A percentile compares a stretch with the other conserved stretches of the same genome.
These are phyloP conservation scores for Staphylotrichum longicolle DNA, from an alignment of 495 filamentous ascomycete genomes.

Conservation along the genomic window DNA sequence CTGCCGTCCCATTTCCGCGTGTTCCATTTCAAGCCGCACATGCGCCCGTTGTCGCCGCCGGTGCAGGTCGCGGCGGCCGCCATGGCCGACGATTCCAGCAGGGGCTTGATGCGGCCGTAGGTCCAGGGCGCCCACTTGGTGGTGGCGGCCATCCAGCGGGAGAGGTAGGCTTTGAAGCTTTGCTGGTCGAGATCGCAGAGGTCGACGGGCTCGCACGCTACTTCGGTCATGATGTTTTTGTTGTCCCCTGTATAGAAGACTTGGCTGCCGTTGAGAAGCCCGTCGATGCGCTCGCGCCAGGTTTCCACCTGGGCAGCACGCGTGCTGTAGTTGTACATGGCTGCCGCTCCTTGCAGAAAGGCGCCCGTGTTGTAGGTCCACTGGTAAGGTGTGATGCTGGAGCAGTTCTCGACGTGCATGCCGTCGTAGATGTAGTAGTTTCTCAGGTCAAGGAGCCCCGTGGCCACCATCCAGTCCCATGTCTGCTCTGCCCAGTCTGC, in stretches of 20 bases:
- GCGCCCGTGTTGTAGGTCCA: conserved; percentile 73
- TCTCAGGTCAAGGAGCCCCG: conserved; percentile 46
- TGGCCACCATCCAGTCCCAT: conserved; percentile 62
- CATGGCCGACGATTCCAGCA: conserved; percentile 59
- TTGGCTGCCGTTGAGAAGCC: conserved; percentile 49
- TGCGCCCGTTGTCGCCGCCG: conserved; percentile 55
- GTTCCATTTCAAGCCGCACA: conserved; percentile 73
- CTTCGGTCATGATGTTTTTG: conserved; percentile 61
- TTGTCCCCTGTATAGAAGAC: conserved; percentile 52
- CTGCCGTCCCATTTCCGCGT: conserved; percentile 53
- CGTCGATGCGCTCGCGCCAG: conserved; percentile 54
- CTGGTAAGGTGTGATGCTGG: conserved; percentile 48
- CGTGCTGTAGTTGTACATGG: conserved; percentile 62
- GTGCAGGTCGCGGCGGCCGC: conserved; percentile 67
- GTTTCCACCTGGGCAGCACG: conserved; percentile 40
- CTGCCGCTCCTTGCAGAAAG: conserved; percentile 66
- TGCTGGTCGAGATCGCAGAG: conserved; percentile 71
- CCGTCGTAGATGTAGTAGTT: conserved; percentile 62
- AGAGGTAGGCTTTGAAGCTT: conserved; percentile 76
- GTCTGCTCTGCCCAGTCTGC: conserved; percentile 66
- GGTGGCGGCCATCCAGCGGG: conserved; percentile 71
- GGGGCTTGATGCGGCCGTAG: conserved; percentile 55
- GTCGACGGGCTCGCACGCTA: conserved; percentile 65
- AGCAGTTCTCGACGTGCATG: conserved; percentile 51
- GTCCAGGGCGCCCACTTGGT: conserved; percentile 70